phyloP scores from a whole-genome alignment of 805 yeast species.

The Suhomyces vadensis region DNA sequence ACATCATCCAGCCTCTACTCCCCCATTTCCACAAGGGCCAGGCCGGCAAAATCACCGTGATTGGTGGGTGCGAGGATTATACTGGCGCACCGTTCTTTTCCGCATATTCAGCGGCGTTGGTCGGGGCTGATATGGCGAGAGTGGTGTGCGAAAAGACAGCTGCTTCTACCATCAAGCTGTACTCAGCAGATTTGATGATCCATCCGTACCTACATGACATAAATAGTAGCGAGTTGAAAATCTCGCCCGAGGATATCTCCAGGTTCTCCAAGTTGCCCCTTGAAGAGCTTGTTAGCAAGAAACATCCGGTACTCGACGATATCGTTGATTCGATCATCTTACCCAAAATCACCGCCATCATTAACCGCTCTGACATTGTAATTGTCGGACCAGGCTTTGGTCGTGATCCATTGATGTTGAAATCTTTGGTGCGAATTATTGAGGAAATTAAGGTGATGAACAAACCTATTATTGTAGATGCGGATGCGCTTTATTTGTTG shows the following conservation, averaged over 20 bases:
- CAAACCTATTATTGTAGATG: constrained; percentile 82
- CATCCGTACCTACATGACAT: constrained; percentile 80
- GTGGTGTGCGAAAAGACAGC: constrained; percentile 83
- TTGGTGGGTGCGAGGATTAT: constrained; percentile 95
- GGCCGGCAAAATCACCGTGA: constrained; percentile 78
- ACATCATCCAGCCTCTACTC: constrained; percentile 73
- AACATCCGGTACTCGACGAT: constrained; percentile 23
- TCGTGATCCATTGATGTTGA: constrained; percentile 68
- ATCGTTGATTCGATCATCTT: constrained; percentile 48
- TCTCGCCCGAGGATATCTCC: constrained; percentile 20
- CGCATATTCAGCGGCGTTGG: constrained; percentile 77
- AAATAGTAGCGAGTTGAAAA: constrained; percentile 28
- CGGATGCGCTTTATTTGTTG: constrained; percentile 79
- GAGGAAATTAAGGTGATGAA: constrained; percentile 54
- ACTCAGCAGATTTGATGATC: constrained; percentile 93
- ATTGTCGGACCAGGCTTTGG: constrained; percentile 96
- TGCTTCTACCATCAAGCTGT: constrained; percentile 76
- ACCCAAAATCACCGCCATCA: constrained; percentile 54
- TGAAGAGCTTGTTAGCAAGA: constrained; percentile 24
- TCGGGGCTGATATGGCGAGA: constrained; percentile 89
- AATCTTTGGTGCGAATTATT: constrained; percentile 57
- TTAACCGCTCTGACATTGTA: constrained; percentile 73
- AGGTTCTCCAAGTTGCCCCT: constrained; percentile 15
- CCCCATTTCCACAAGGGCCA: constrained; percentile 86
- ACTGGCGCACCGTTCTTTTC: constrained; percentile 97